Evolutionary conservation across 441 rosid species (phyloP).

Genomic region (Macaranga tanarius): DNA sequence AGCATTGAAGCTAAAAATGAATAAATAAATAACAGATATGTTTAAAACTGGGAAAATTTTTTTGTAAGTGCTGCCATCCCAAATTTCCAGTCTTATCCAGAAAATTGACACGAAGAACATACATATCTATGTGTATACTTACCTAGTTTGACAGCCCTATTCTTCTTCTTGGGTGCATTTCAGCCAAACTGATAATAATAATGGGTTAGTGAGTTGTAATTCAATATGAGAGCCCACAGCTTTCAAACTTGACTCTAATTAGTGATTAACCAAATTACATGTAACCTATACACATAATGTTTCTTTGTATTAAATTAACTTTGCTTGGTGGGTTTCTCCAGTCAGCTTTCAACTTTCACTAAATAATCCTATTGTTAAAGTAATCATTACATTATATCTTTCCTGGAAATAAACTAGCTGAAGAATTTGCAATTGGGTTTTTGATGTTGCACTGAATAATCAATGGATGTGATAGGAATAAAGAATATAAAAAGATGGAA

Average conservation of each 20-base stretch:
- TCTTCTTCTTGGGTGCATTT: conserved; percentile 23
- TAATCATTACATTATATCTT: background rate
- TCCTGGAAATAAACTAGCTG: background rate
- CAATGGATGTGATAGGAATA: too few species aligned
- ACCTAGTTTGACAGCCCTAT: background rate
- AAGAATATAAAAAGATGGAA: too few species aligned
- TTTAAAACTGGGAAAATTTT: background rate
- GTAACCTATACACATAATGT: background rate
- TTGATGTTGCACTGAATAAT: too few species aligned
- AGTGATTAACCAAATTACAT: background rate
- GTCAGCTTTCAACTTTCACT: background rate
- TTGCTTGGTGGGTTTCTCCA: background rate
- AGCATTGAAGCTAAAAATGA: too few species aligned
- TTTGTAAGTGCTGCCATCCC: conserved; percentile 27
- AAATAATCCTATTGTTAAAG: background rate
- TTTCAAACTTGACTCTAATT: background rate
- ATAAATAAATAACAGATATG: background rate
- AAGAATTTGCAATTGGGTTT: background rate
- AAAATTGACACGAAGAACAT: conserved; percentile 6
- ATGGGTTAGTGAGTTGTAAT: conserved; percentile 14
- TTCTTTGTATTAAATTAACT: background rate
- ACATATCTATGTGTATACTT: background rate
- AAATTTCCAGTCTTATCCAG: conserved; percentile 17
- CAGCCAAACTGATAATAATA: conserved; percentile 19
- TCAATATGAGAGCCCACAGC: conserved; percentile 18